Evolutionary conservation across 2,329 filamentous ascomycete species (phyloP), one percentile per base, ranked within the genome.

Genomic region (Sporothrix euskadiensis): DNA sequence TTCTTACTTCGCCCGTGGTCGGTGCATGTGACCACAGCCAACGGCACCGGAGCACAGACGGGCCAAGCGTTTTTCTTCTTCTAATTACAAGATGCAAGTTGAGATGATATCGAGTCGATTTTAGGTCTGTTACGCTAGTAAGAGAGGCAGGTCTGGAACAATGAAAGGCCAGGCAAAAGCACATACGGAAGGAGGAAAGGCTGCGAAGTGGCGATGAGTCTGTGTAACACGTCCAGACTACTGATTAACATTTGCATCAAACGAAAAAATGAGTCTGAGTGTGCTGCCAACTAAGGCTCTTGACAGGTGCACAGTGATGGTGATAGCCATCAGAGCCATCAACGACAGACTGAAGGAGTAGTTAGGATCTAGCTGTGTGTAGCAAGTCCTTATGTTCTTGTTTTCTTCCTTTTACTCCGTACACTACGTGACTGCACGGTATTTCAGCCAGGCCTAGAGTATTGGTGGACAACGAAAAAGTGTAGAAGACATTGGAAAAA

Each of bases 401-500:
- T 59, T 59, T 59, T 8, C 3, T 59, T 35, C 30, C 5, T 19
- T 35, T 8, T 35, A 35, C 35, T 5, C 35, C 26, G 26, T 35
- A 35, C 35, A 35, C 1, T 61, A 35, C 19, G n/a, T 30, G 9
- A 12, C 14, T 59, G 16, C 6, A 30, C 30, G 14, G 41, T 44
- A n/a, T 44, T 44, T 35, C 39, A 44, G 35, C 59, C 35, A 44
- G 26, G 59, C 59, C n/a, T 19, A 19, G 8, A 59, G 30, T 59
- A 63, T 26, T 39, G 59, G 32, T 16, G 35, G 59, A 63, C 16
- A 30, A 8, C 14, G 16, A 44, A 63, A 63, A 22, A 14, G 30
- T 35, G 30, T 35, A 16, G 16, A 57, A 59, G 30, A 59, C 56
- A 59, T 59, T 59, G 56, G n/a, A 59, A 59, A 35, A 59, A 59